Conservation (phyloP, 352 stramenopile species). For the Phytophthora citrophthora region DNA sequence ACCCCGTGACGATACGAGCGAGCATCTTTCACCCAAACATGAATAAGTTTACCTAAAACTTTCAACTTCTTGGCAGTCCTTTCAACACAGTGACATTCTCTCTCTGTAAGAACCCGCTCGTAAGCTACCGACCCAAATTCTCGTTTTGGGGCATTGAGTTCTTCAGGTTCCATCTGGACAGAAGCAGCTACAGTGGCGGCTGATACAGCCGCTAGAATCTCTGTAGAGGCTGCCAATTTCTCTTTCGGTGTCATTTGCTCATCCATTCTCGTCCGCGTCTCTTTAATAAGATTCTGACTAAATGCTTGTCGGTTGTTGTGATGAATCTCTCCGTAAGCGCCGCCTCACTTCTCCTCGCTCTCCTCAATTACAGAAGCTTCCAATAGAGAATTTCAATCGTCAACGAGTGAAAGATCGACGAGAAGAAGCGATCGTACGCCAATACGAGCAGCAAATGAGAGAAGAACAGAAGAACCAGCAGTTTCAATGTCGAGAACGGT, state of each 20-base stretch:
- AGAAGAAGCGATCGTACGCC: conserved; percentile 34
- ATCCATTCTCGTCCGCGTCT: background rate
- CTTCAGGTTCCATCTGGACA: background rate
- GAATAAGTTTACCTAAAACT: conserved; percentile 44
- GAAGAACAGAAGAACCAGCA: conserved; percentile 36
- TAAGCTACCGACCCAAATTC: conserved; percentile 36
- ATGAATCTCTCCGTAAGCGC: conserved; percentile 19
- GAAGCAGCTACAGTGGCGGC: conserved; percentile 9
- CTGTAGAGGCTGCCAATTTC: conserved; percentile 17
- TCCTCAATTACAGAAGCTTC: conserved; percentile 22
- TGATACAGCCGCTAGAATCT: conserved; percentile 22
- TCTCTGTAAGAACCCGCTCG: conserved; percentile 47
- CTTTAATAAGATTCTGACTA: background rate
- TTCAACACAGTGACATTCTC: conserved; percentile 48
- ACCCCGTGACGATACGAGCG: conserved; percentile 51
- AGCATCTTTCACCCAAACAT: conserved; percentile 70
- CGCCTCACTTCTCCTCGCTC: conserved; percentile 29
- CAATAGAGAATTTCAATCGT: background rate
- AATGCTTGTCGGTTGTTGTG: conserved; percentile 19
- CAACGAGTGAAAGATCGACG: conserved; percentile 47
- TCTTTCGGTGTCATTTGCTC: conserved; percentile 4
- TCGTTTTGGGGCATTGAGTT: background rate
- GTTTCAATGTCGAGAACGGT: conserved; percentile 41
- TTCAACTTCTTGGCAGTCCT: conserved; percentile 32
- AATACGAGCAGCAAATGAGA: conserved; percentile 27